Evolutionary conservation across 495 filamentous ascomycete genomes (phyloP).

Genomic region (Penicillium fimorum): DNA sequence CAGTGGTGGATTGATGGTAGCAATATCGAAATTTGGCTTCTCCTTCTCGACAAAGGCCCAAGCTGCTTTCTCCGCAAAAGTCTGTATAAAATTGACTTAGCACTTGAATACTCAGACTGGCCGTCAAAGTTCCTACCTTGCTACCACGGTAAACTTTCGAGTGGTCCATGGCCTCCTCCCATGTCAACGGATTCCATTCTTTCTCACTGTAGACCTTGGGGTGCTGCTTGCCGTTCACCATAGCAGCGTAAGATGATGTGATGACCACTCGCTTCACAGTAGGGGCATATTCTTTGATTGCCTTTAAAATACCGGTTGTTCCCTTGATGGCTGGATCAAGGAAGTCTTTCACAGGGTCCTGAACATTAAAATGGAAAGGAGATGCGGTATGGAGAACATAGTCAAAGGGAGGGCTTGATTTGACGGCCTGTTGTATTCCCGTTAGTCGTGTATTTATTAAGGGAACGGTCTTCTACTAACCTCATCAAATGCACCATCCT

Average conservation of each 20-base stretch:
- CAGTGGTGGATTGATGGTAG: constrained; percentile 70
- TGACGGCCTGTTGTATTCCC: constrained; percentile 50
- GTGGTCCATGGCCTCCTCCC: constrained; percentile 59
- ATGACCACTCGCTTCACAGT: constrained; percentile 78
- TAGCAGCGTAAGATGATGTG: constrained; percentile 82
- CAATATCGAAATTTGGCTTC: constrained; percentile 73
- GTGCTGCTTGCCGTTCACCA: constrained; percentile 53
- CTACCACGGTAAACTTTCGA: constrained; percentile 66
- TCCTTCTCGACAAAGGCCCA: constrained; percentile 81
- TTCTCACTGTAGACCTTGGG: constrained; percentile 63
- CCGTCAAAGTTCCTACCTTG: constrained; percentile 42
- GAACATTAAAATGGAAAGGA: constrained; percentile 74
- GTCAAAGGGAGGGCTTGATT: constrained; percentile 71
- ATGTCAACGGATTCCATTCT: constrained; percentile 83
- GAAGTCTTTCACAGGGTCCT: constrained; percentile 75
- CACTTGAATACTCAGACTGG: neutral
- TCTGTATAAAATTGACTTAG: constrained; percentile 24
- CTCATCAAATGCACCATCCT: constrained; percentile 73
- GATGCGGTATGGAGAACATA: constrained; percentile 86
- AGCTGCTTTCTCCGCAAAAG: constrained; percentile 66
- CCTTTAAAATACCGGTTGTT: constrained; percentile 74
- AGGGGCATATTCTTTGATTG: constrained; percentile 72
- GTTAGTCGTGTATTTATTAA: neutral
- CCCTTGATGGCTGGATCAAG: constrained; percentile 83
- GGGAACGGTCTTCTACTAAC: constrained; percentile 27